Evolutionary conservation across 257 asterid genomes (phyloP), one percentile per base, ranked within the genome.

Genomic region (Solanum boliviense): DNA sequence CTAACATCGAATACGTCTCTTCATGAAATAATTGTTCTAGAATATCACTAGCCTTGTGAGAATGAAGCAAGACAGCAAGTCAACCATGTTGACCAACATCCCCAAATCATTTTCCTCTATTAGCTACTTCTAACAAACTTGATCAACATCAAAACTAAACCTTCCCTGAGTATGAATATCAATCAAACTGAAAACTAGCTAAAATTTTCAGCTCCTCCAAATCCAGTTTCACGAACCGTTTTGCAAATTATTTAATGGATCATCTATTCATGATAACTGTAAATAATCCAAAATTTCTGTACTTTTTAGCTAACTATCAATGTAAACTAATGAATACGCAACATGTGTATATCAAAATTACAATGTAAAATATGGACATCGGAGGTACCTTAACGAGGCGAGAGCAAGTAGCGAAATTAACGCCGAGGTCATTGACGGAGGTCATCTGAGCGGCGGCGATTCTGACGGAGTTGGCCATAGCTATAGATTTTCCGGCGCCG

Each of bases 401-500:
- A 78, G 98, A 91, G 90, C 99, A 96, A 85, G 98, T 95, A 87
- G 92, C 87, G 89, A 93, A 95, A 87, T 97, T 97, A 87, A 92
- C 84, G 84, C 96, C 91, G 86, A 97, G 87, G 65, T 95, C 97
- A 83, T 94, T 95, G 91, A 94, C 86, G 74, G 98, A 95, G 85
- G 98, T 97, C 98, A 97, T 95, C 92, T 97, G 99, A 36, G 97
- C 98, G 52, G 98, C 98, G 90, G 98, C 98, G 86, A 97, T 90
- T 84, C 97, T 93, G 70, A 93, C 87, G 31, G 94, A 87, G 91
- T 38, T 91, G 74, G 95, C 94, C 98, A 95, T 95, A 87, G 89
- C 72, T 91, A 90, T 87, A 36, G 72, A 83, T 20, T 89, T 86
- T 79, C 88, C 88, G 89, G 91, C 88, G 84, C 83, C 41, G 48